phyloP scores from a whole-genome alignment of 2,329 filamentous ascomycete genomes.

The Biscogniauxia sp. region DNA sequence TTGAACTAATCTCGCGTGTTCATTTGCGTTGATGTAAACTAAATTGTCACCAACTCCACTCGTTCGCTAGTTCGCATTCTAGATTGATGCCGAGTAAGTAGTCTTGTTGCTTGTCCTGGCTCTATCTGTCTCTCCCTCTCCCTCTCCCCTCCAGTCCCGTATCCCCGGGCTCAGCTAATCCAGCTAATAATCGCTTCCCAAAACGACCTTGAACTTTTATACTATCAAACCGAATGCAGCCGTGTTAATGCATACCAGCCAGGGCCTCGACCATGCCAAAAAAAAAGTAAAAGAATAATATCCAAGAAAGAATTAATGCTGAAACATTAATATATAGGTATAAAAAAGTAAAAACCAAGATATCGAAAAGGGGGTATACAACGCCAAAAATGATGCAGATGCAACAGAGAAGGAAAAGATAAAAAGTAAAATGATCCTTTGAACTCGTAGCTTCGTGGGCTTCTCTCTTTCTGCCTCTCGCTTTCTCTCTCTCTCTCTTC shows the following conservation, averaged over 20 bases:
- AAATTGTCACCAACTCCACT: no score
- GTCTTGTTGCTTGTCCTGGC: no score
- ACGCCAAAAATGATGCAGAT: conserved; percentile 29
- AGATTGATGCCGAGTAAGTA: no score
- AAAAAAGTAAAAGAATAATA: conserved; percentile 3
- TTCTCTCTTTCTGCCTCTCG: conserved; percentile 3
- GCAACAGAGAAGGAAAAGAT: conserved; percentile 5
- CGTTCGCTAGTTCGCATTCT: no score
- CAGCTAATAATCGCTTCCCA: background rate
- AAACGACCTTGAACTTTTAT: background rate
- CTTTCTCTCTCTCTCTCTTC: conserved; percentile 1
- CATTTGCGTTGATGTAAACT: no score
- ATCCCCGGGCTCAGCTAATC: background rate
- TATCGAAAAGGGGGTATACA: conserved; percentile 29
- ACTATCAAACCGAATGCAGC: background rate
- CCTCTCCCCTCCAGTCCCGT: background rate
- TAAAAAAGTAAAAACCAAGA: conserved; percentile 19
- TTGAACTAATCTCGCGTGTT: no score
- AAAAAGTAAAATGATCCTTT: conserved; percentile 7
- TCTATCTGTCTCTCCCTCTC: no score
- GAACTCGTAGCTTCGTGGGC: conserved; percentile 10
- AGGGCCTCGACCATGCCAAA: conserved; percentile 2
- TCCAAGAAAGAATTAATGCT: background rate
- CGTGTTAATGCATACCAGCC: background rate
- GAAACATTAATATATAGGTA: conserved; percentile 3